Evolutionary conservation across 108 stramenopile genomes (phyloP).

Genomic region (Nitzschia putrida): DNA sequence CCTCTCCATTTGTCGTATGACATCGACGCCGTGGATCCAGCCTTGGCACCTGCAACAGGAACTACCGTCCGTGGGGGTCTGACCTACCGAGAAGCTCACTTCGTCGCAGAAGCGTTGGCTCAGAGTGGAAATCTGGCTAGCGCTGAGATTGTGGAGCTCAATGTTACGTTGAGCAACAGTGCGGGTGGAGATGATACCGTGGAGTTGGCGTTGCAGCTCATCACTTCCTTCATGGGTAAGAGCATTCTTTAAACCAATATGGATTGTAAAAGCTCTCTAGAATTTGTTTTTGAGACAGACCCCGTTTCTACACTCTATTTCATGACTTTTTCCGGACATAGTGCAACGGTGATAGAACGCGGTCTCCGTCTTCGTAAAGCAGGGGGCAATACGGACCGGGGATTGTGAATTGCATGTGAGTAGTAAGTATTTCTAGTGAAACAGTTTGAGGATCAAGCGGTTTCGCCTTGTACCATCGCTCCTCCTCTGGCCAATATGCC

Average conservation of each 20-base stretch:
- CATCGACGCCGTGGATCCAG: slow-evolving; percentile 97
- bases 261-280: background rate
- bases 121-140: slow-evolving; percentile 89
- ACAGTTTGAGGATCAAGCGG: slow-evolving; percentile 14
- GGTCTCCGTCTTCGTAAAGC: slow-evolving; percentile 33
- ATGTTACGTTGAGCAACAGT: slow-evolving; percentile 81
- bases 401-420: slow-evolving; percentile 20
- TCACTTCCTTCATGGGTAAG: slow-evolving; percentile 84
- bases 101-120: slow-evolving; percentile 89
- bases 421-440: slow-evolving; percentile 15
- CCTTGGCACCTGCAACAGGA: slow-evolving; percentile 96
- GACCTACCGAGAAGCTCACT: slow-evolving; percentile 97
- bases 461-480: slow-evolving; percentile 14
- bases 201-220: slow-evolving; percentile 76
- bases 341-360: slow-evolving; percentile 11
- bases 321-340: slow-evolving; percentile 17
- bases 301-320: background rate
- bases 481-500: slow-evolving; percentile 28
- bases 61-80: slow-evolving; percentile 97
- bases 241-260: slow-evolving; percentile 59
- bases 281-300: background rate
- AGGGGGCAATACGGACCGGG: slow-evolving; percentile 31
- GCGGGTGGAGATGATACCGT: slow-evolving; percentile 83
- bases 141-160: slow-evolving; percentile 98
- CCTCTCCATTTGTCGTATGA: slow-evolving; percentile 92